Evolutionary conservation across 2,329 filamentous ascomycete genomes (phyloP), one percentile per base, ranked within the genome.

Genomic region (Thelonectria blattea): DNA sequence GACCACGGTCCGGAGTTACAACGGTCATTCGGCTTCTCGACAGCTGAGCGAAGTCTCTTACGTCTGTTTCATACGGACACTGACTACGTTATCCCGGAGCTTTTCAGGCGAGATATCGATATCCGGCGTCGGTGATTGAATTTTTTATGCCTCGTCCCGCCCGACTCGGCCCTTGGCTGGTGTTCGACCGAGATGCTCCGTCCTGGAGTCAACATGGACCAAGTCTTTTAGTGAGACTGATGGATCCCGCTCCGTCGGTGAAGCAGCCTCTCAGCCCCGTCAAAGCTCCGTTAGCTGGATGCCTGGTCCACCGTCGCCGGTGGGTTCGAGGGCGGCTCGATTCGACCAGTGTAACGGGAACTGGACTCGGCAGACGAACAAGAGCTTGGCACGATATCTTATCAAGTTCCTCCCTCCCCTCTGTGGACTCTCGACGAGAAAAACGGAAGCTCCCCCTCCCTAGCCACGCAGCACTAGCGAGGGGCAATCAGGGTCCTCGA

Each of bases 131-230:
- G 54, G 52, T 45, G 48, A 43, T 51, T 56, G 34, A 51, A 55
- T 52, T 56, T 56, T 52, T 55, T 58, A 48, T 60, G 58, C 58
- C 58, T 60, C 58, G 58, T 49, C 48, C 43, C 34, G 52, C 52
- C 48, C 56, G 30, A 34, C 3, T 12, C 32, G 52, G 43, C 47
- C 42, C 52, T 46, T 39, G 15, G 34, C 11, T 49, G n/a, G 30
- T 37, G 24, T 30, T 48, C 42, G 24, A 52, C 43, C 37, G 46
- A 41, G 43, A 45, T 60, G 18, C 49, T 15, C 50, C 42, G 27
- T 30, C 27, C 27, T 30, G 5, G 22, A 24, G 22, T 24, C 22
- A 24, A 52, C 32, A 56, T 52, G 47, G 42, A 48, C 51, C 48
- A 52, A 34, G 27, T 7, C 5, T 3, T 24, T 24, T 30, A 10